Percentiles rank a stretch among this genome's conserved stretches.
These are phyloP conservation scores for Termitomyces titanicus DNA, from an alignment of 768 basidiomycete species.

Conservation along the genomic window DNA sequence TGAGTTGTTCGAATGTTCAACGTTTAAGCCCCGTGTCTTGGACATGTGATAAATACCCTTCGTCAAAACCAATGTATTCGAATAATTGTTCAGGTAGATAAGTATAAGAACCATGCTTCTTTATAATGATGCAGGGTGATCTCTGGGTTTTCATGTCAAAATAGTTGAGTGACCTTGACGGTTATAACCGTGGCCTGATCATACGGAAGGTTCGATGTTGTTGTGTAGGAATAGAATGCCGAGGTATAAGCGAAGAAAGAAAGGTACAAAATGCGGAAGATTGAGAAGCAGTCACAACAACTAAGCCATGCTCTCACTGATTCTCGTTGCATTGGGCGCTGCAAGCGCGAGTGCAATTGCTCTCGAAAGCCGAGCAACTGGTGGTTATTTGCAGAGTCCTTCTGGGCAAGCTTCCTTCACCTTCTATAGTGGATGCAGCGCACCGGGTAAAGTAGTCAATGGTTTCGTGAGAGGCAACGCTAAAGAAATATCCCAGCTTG, in stretches of 20 bases:
- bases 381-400: slow-evolving; percentile 50
- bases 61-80: too few species aligned
- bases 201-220: background rate
- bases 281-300: background rate
- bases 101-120: background rate
- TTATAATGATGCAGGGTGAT: slow-evolving; percentile 1
- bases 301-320: slow-evolving; percentile 16
- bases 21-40: too few species aligned
- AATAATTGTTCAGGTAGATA: too few species aligned
- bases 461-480: background rate
- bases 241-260: slow-evolving; percentile 14
- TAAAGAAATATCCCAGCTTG: slow-evolving; percentile 35
- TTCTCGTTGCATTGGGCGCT: slow-evolving; percentile 17
- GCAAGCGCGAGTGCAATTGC: slow-evolving; percentile 20
- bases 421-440: slow-evolving; percentile 45
- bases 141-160: slow-evolving; percentile 7
- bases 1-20: too few species aligned
- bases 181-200: slow-evolving; percentile 1
- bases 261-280: slow-evolving; percentile 7
- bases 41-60: too few species aligned
- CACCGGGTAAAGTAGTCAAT: slow-evolving; percentile 33
- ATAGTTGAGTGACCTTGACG: background rate
- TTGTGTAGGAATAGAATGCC: slow-evolving; percentile 3
- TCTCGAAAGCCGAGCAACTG: slow-evolving; percentile 33
- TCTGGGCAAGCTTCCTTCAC: slow-evolving; percentile 59